phyloP scores from a whole-genome alignment of 1,284 basidiomycete genomes.

The Sanghuangporus sanghuang region DNA sequence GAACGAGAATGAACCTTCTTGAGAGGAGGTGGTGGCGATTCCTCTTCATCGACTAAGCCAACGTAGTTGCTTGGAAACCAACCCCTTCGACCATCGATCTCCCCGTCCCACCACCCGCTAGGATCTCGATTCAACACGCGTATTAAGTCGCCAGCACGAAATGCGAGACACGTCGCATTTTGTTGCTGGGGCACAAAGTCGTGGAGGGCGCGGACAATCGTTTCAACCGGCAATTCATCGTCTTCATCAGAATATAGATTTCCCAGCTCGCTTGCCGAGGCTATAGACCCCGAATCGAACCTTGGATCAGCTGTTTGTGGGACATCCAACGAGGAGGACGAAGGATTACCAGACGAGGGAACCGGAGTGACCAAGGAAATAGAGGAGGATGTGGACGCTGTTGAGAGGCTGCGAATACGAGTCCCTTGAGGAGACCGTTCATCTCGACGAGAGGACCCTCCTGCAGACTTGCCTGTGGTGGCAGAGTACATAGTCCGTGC shows the following conservation, averaged over 20 bases:
- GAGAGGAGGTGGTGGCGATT: slow-evolving; percentile 38
- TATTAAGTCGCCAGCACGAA: slow-evolving; percentile 87
- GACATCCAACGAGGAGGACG: slow-evolving; percentile 44
- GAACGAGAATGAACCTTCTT: slow-evolving; percentile 8
- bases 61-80: slow-evolving; percentile 99
- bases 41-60: slow-evolving; percentile 32
- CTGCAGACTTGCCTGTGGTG: not conserved
- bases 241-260: slow-evolving; percentile 12
- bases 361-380: slow-evolving; percentile 48
- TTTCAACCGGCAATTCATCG: slow-evolving; percentile 22
- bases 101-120: slow-evolving; percentile 99
- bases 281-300: not conserved
- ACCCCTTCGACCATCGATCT: slow-evolving; percentile 81
- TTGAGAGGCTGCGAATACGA: slow-evolving; percentile 37
- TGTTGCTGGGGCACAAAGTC: slow-evolving; percentile 73
- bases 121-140: slow-evolving; percentile 82
- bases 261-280: slow-evolving; percentile 6
- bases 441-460: not conserved
- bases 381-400: slow-evolving; percentile 50
- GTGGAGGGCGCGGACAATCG: slow-evolving; percentile 84
- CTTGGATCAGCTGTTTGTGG: slow-evolving; percentile 20
- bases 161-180: slow-evolving; percentile 80
- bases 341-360: slow-evolving; percentile 49
- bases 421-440: not conserved
- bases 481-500: slow-evolving; percentile 14